These are phyloP conservation scores for Pulveroboletus frians DNA, from an alignment of 768 basidiomycete species.

Conservation along the genomic window DNA sequence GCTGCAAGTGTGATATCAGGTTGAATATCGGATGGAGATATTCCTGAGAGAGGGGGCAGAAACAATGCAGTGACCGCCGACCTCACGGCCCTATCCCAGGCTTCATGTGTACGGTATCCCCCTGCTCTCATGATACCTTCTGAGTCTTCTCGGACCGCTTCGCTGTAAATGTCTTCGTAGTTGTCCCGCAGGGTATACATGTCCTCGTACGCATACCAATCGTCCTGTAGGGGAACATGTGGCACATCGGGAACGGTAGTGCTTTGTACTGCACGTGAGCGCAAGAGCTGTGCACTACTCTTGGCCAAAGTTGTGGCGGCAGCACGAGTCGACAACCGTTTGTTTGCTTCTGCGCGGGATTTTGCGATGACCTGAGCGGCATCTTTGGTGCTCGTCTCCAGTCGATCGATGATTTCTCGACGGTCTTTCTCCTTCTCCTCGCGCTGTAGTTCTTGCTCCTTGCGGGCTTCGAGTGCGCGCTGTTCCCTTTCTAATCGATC, in stretches of 20 bases:
- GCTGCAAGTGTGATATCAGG: not conserved
- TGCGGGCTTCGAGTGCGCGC: constrained; percentile 59
- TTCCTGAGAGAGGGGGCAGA: constrained; percentile 44
- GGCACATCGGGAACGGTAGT: constrained; percentile 72
- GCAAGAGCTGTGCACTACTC: constrained; percentile 46
- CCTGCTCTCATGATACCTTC: constrained; percentile 80
- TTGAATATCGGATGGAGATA: constrained; percentile 6
- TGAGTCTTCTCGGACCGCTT: constrained; percentile 68
- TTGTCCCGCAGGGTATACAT: constrained; percentile 49
- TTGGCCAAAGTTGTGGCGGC: constrained; percentile 37
- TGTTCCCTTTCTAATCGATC: constrained; percentile 67
- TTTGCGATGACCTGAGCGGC: constrained; percentile 67
- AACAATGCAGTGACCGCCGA: constrained; percentile 72
- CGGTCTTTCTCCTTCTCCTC: constrained; percentile 68
- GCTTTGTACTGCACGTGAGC: constrained; percentile 61
- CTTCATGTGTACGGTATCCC: constrained; percentile 76
- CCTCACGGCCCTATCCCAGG: constrained; percentile 78
- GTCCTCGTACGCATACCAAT: constrained; percentile 73
- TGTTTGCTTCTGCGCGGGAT: constrained; percentile 58
- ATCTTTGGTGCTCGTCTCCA: constrained; percentile 72
- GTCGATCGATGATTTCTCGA: constrained; percentile 72
- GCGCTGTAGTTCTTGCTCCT: constrained; percentile 71
- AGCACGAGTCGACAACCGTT: constrained; percentile 54
- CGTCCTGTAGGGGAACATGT: constrained; percentile 72
- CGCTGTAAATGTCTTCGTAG: constrained; percentile 72